phyloP scores from a whole-genome alignment of 805 yeast species.

The Lipomyces sp. region DNA sequence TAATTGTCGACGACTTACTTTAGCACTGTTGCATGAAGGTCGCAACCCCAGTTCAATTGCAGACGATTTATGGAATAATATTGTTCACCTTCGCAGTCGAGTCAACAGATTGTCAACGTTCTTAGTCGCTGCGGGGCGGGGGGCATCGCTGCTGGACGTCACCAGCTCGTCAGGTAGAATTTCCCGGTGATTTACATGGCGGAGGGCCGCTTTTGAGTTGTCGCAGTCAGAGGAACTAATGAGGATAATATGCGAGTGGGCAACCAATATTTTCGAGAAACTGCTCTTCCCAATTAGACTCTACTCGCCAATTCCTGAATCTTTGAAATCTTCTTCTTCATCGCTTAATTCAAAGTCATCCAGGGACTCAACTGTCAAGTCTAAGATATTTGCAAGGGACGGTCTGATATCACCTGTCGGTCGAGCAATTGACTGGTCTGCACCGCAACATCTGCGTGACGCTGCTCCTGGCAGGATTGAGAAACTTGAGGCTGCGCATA shows the following conservation, averaged over 20 bases:
- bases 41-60: neutral
- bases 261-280: neutral
- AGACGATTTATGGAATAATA: neutral
- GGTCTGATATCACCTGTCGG: neutral
- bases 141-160: neutral
- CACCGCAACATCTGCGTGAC: neutral
- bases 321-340: neutral
- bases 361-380: neutral
- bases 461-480: neutral
- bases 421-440: neutral
- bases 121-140: neutral
- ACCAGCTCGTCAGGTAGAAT: neutral
- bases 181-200: neutral
- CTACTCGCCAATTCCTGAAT: no score
- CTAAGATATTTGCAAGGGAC: neutral
- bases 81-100: neutral
- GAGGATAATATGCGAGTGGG: neutral
- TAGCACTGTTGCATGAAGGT: neutral
- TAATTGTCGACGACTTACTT: neutral
- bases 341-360: neutral
- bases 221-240: neutral
- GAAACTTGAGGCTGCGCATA: neutral
- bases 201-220: neutral
- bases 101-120: neutral
- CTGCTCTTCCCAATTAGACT: neutral